A percentile compares a stretch with the other conserved stretches of the same genome.
These are phyloP conservation scores for Centaurea solstitialis DNA, from an alignment of 129 eudicot species.

Conservation along the genomic window DNA sequence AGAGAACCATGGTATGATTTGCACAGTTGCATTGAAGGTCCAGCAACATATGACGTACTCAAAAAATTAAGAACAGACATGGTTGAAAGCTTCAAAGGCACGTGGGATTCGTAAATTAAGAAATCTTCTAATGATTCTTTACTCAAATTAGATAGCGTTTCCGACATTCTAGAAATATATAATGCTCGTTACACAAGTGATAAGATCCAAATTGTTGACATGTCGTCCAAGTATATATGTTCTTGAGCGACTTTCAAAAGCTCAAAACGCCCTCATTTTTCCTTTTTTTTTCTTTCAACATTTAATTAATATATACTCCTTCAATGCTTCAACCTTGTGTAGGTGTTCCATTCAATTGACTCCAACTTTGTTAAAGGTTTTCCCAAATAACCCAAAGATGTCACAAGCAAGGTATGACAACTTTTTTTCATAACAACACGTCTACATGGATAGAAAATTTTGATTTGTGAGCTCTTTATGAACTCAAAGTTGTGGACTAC, in stretches of 20 bases:
- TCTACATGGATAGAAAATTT: background rate
- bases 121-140: slow-evolving; percentile 57
- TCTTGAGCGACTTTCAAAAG: background rate
- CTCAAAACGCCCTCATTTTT: background rate
- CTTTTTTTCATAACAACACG: background rate
- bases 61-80: slow-evolving; percentile 94
- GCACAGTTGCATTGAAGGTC: slow-evolving; percentile 82
- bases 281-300: background rate
- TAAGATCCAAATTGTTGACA: slow-evolving; percentile 77
- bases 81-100: slow-evolving; percentile 74
- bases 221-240: slow-evolving; percentile 57
- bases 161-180: slow-evolving; percentile 50
- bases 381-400: slow-evolving; percentile 79
- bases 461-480: background rate
- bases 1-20: slow-evolving; percentile 98
- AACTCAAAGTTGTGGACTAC: background rate
- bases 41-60: slow-evolving; percentile 89
- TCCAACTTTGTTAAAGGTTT: slow-evolving; percentile 83
- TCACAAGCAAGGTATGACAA: slow-evolving; percentile 58
- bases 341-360: slow-evolving; percentile 94
- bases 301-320: background rate
- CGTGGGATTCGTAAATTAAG: slow-evolving; percentile 50
- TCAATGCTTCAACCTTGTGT: background rate
- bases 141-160: slow-evolving; percentile 58
- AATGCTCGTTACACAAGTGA: slow-evolving; percentile 37